A percentile compares a stretch with the other conserved stretches of the same genome.
phyloP scores from a whole-genome alignment of 768 basidiomycete genomes.

The Lactarius quietus region DNA sequence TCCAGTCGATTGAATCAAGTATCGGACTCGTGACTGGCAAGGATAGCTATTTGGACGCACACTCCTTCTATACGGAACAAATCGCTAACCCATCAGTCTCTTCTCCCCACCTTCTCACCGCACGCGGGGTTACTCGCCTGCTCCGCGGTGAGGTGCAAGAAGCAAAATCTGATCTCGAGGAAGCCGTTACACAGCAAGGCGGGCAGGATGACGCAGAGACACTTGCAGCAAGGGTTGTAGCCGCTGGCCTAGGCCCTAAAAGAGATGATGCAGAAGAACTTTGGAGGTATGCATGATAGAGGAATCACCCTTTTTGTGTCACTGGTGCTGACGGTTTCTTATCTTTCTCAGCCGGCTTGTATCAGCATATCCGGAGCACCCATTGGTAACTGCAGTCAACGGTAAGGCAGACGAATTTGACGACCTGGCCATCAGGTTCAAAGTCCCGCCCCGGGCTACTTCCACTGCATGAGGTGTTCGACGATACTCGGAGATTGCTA shows the following conservation, averaged over 20 bases:
- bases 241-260: constrained; percentile 56
- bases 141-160: constrained; percentile 68
- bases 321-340: constrained; percentile 19
- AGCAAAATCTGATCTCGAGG: constrained; percentile 79
- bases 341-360: constrained; percentile 38
- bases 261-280: constrained; percentile 60
- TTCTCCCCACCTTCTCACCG: constrained; percentile 68
- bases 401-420: constrained; percentile 66
- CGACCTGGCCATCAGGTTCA: constrained; percentile 51
- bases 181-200: constrained; percentile 58
- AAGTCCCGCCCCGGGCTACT: constrained; percentile 52
- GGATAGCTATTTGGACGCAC: constrained; percentile 54
- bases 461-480: constrained; percentile 24
- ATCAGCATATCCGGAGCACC: constrained; percentile 60
- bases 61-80: constrained; percentile 78
- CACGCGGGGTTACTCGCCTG: constrained; percentile 78
- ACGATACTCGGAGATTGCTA: constrained; percentile 4
- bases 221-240: constrained; percentile 63
- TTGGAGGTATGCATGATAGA: constrained; percentile 55
- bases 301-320: constrained; percentile 8
- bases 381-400: constrained; percentile 60
- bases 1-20: constrained; percentile 86
- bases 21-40: constrained; percentile 73
- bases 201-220: constrained; percentile 56
- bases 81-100: constrained; percentile 74